Conservation (phyloP, 495 filamentous ascomycete genomes). For the Hypoxylon cercidicola region DNA sequence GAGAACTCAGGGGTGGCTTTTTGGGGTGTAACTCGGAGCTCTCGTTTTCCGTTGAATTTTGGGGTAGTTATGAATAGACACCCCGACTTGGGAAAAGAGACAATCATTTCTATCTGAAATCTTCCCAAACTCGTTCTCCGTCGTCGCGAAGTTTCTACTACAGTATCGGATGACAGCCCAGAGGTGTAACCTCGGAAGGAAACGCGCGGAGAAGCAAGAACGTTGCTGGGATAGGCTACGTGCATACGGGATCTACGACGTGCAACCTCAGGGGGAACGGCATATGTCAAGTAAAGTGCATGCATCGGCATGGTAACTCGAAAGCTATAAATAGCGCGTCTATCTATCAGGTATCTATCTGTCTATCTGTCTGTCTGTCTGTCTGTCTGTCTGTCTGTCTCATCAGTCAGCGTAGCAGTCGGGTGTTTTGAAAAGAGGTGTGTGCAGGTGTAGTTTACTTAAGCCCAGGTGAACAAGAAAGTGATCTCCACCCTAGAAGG, state of each 20-base stretch:
- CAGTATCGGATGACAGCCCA: background rate
- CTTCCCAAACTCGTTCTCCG: background rate
- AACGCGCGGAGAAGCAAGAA: conserved; percentile 19
- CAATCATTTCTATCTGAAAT: background rate
- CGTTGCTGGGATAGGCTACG: conserved; percentile 16
- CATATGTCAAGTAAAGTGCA: conserved; percentile 11
- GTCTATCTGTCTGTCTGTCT: too few species aligned
- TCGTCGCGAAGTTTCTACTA: conserved; percentile 5
- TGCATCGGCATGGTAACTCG: conserved; percentile 19
- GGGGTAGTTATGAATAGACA: background rate
- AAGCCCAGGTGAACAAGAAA: background rate
- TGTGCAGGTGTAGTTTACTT: conserved; percentile 16
- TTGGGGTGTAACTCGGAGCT: background rate
- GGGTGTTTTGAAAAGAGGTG: conserved; percentile 1
- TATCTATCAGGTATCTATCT: too few species aligned
- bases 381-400: too few species aligned
- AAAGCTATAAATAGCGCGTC: conserved; percentile 30
- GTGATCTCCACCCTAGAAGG: conserved; percentile 15
- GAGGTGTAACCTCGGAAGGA: conserved; percentile 1
- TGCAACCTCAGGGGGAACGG: conserved; percentile 14
- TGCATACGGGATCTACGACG: conserved; percentile 20
- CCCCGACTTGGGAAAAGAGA: background rate
- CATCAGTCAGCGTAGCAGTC: conserved; percentile 24
- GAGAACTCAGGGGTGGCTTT: conserved; percentile 1
- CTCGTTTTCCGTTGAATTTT: background rate